Percentiles rank a stretch among this genome's conserved stretches.
phyloP scores from a whole-genome alignment of 2,329 filamentous ascomycete species.

The Epichloe gansuensis region DNA sequence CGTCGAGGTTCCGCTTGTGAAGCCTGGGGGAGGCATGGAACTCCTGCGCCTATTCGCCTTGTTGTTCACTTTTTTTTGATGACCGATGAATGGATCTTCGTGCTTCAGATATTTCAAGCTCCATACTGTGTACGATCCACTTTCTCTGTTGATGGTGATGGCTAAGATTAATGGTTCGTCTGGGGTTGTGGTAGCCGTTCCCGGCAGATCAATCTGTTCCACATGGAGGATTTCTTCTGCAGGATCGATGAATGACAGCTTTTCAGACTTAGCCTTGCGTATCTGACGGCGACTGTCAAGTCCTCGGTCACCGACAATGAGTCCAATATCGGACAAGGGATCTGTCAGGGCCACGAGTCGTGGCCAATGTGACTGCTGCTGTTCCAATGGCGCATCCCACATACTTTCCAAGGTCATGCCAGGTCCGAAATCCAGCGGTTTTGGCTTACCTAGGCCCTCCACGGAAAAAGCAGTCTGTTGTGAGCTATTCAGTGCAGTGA shows the following conservation, averaged over 20 bases:
- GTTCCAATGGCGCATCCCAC: conserved; percentile 41
- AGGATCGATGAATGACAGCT: conserved; percentile 49
- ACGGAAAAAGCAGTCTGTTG: conserved; percentile 41
- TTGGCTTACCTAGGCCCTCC: conserved; percentile 43
- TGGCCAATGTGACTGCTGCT: conserved; percentile 50
- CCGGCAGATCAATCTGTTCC: conserved; percentile 51
- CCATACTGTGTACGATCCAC: conserved; percentile 74
- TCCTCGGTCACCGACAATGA: conserved; percentile 55
- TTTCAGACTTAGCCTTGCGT: conserved; percentile 24
- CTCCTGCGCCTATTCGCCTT: conserved; percentile 42
- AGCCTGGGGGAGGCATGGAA: conserved; percentile 53
- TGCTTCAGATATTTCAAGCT: conserved; percentile 63
- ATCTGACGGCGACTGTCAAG: conserved; percentile 17
- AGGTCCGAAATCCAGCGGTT: conserved; percentile 37
- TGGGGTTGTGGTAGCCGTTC: conserved; percentile 19
- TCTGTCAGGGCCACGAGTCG: conserved; percentile 75
- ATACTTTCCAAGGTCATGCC: conserved; percentile 43
- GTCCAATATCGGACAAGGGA: conserved; percentile 71
- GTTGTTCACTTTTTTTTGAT: conserved; percentile 31
- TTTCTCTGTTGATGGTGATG: conserved; percentile 68
- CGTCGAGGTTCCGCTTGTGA: conserved; percentile 63
- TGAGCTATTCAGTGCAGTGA: conserved; percentile 38
- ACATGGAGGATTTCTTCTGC: conserved; percentile 78
- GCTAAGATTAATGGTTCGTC: conserved; percentile 53
- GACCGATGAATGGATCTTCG: conserved; percentile 41